Evolutionary conservation across 495 filamentous ascomycete genomes (phyloP), one percentile per base, ranked within the genome.

Genomic region (Daldinia childiae): DNA sequence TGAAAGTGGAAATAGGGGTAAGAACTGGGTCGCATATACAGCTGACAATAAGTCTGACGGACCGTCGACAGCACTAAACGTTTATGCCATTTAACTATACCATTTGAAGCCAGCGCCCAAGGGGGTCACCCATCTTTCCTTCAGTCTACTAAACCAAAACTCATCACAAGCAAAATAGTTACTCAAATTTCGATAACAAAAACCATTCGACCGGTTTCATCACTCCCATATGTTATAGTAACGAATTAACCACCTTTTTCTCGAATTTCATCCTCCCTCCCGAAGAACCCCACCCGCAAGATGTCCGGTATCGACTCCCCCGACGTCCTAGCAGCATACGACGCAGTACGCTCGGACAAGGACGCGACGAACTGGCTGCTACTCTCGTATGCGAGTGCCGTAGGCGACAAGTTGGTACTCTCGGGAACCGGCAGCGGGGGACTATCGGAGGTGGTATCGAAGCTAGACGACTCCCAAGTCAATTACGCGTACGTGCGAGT

Each of bases 401-500:
- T 78, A 14, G 81, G 82, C 48, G 82, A 85, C 78, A 79, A 81
- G 66, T 79, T 89, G 38, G 63, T 54, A 12, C 82, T 89, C 4
- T 72, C 77, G 55, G 75, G 72, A 43, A 87, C 85, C 9, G 87
- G 87, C 21, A 77, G 61, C 9, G 86, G 87, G 57, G 86, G 85
- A 0, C 76, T 89, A 8, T 64, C 68, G 9, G 87, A 89, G 78
- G 79, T 89, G 17, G 66, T 74, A 14, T 58, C 48, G 7, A 71
- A 79, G 63, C 80, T 89, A 6, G 82, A 84, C 68, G 79, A 82
- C 60, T 63, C 54, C 6, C 81, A 87, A 69, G 87, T 86, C 32
- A 81, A 84, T 62, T 89, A 87, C 77, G 87, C 78, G n/a, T 89
- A 88, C 75, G 83, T 81, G 61, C 81, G 87, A 8, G 76, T 89